These are phyloP conservation scores for Diaporthe citriasiana DNA, from an alignment of 2,329 filamentous ascomycete species.

Conservation along the genomic window DNA sequence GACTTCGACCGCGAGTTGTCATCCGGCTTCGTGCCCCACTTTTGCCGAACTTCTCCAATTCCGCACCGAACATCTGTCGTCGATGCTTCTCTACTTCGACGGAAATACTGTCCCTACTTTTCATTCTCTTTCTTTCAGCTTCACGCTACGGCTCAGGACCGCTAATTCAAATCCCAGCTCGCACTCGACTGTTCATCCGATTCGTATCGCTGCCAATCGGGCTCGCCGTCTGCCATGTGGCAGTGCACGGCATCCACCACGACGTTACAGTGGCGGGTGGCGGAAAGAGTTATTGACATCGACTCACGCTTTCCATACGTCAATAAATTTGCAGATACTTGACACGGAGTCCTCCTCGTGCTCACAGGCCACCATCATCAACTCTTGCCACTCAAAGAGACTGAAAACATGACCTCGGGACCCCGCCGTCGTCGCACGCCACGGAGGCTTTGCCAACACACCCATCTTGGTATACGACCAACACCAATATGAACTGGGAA, in stretches of 20 bases:
- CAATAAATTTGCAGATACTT: neutral
- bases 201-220: conserved; percentile 12
- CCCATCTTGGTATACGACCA: neutral
- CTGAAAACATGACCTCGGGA: neutral
- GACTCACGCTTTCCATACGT: no score
- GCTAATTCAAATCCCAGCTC: neutral
- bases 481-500: neutral
- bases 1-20: neutral
- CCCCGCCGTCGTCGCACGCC: neutral
- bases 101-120: no score
- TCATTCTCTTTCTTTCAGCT: neutral
- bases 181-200: neutral
- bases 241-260: neutral
- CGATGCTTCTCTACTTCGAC: neutral
- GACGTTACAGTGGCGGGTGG: conserved; percentile 3
- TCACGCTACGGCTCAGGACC: no score
- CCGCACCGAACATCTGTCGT: no score
- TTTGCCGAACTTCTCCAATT: neutral
- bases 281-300: neutral
- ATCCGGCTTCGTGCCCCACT: neutral
- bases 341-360: neutral
- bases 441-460: neutral
- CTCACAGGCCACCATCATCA: neutral
- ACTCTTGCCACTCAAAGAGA: neutral
- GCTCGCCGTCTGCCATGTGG: neutral